Evolutionary conservation across 139 green algal species (phyloP).

Genomic region (Micromonas pusilla): DNA sequence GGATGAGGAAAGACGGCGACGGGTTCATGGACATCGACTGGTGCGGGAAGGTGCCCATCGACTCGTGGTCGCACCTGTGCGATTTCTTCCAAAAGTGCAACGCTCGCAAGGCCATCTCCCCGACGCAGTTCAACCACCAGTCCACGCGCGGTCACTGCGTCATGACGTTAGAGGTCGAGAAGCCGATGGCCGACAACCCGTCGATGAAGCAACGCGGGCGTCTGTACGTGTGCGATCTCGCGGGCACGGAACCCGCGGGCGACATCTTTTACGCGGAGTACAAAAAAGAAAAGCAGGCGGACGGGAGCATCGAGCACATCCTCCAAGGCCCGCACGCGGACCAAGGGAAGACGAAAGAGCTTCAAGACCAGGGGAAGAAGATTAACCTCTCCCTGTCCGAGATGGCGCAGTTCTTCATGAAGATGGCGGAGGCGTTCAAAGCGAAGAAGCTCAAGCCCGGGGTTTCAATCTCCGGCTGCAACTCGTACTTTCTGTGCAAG

Average conservation of each 20-base stretch:
- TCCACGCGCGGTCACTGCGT: neutral
- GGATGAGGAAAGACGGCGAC: neutral
- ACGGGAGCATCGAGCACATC: neutral
- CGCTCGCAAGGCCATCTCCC: neutral
- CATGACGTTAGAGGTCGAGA: neutral
- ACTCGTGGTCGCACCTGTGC: neutral
- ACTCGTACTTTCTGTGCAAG: neutral
- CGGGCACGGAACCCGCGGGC: neutral
- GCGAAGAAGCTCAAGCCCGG: neutral
- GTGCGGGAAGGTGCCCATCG: neutral
- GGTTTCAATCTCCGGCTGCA: neutral
- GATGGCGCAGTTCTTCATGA: neutral
- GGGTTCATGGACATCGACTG: neutral
- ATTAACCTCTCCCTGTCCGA: neutral
- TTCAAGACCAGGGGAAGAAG: neutral
- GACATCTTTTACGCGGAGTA: neutral
- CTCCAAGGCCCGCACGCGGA: neutral
- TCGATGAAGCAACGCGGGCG: neutral
- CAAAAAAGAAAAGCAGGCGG: neutral
- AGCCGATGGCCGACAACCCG: neutral
- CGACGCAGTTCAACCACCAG: neutral
- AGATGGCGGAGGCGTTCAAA: neutral
- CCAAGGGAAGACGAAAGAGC: neutral
- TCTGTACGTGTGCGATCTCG: neutral
- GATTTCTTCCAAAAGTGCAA: neutral